Evolutionary conservation across 2,329 filamentous ascomycete species (phyloP), one percentile per base, ranked within the genome.

Genomic region (Hypoxylon sp.): DNA sequence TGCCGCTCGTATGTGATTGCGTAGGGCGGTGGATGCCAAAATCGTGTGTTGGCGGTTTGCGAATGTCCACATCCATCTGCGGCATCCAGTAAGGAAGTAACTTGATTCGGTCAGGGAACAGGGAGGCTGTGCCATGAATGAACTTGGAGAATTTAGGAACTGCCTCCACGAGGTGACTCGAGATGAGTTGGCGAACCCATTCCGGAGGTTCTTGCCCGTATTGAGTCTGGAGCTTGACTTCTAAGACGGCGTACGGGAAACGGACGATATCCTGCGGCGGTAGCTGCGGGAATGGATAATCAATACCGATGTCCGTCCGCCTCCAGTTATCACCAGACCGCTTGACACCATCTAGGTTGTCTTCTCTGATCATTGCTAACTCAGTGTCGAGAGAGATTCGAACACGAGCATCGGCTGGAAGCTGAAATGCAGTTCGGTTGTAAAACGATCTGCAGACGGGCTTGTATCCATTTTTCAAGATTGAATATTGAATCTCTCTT

Each of bases 141-240:
- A 98, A 99, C 81, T 99, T 99, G 75, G 94, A 97, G 80, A 98
- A 99, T 77, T 99, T 99, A 67, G 96, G 96, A 2, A 99, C 94
- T n/a, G 96, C 94, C 81, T 99, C 96, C 1, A 99, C 96, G 14
- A 99, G 85, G 81, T 99, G 96, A 68, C 94, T 97, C 11, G 93
- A 87, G 46, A 94, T 97, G 54, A 99, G 86, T 76, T 98, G 93
- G 21, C 94, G 90, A 73, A 99, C 95, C 96, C 96, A 99, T 76
- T 96, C 92, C 0, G 96, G 96, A 12, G 96, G 93, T 76, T 97
- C 94, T 78, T 97, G 94, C 39, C 96, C 96, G 60, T 92, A 89
- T 78, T 97, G 95, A 0, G 96, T 99, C 81, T 99, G 96, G 19
- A 99, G 87, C 83, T 99, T 99, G 69, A 99, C 96, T 79, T 99